Evolutionary conservation across 768 basidiomycete genomes (phyloP).

Genomic region (Exsudoporus frostii): DNA sequence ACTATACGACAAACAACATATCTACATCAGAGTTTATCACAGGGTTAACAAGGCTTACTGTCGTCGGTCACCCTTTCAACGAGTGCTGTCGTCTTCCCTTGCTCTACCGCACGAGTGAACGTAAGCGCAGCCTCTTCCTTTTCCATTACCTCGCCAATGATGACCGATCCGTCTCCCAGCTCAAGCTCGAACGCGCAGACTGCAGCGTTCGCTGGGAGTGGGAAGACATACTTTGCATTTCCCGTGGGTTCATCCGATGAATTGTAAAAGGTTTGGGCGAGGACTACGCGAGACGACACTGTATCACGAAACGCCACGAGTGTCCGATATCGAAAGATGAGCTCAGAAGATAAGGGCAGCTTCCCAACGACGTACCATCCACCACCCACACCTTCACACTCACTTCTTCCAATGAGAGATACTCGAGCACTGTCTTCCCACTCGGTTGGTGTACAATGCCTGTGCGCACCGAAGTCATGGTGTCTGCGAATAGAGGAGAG

Average conservation of each 20-base stretch:
- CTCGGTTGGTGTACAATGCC: slow-evolving; percentile 34
- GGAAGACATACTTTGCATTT: slow-evolving; percentile 55
- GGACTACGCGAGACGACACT: slow-evolving; percentile 45
- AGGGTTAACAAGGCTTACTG: slow-evolving; percentile 33
- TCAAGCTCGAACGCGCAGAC: slow-evolving; percentile 54
- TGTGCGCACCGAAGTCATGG: slow-evolving; percentile 15
- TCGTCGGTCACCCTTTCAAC: slow-evolving; percentile 51
- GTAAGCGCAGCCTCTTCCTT: slow-evolving; percentile 40
- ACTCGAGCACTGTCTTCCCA: slow-evolving; percentile 20
- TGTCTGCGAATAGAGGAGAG: not conserved
- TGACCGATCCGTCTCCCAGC: slow-evolving; percentile 39
- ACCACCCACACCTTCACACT: slow-evolving; percentile 39
- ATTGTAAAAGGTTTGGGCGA: slow-evolving; percentile 43
- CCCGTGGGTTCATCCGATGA: slow-evolving; percentile 35
- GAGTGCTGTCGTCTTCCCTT: slow-evolving; percentile 43
- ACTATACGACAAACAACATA: slow-evolving; percentile 30
- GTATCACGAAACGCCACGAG: not conserved
- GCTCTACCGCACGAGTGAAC: slow-evolving; percentile 39
- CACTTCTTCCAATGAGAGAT: slow-evolving; percentile 43
- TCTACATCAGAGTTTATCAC: not conserved
- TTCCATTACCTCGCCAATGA: slow-evolving; percentile 49
- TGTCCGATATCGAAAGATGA: not conserved
- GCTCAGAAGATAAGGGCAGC: not conserved
- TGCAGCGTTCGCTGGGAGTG: slow-evolving; percentile 52
- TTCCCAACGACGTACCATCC: slow-evolving; percentile 35